Evolutionary conservation across 148 eudicot species (phyloP), one percentile per base, ranked within the genome.

Genomic region (Persicaria tinctoria): DNA sequence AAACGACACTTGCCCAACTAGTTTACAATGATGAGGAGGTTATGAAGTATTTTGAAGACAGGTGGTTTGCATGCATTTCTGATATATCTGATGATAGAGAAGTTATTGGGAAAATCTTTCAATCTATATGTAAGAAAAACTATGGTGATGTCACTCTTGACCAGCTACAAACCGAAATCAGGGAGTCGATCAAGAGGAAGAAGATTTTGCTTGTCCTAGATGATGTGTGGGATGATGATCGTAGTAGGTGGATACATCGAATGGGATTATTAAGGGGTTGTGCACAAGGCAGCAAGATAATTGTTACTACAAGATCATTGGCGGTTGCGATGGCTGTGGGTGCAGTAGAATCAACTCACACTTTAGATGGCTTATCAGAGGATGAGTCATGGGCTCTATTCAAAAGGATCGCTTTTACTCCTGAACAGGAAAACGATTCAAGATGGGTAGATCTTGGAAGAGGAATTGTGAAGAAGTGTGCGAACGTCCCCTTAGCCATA

Each of bases 281-380:
- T 20, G 66, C 38, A 20, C 20, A 18, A 20, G 66, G 66, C 11
- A 59, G 66, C 41, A 59, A 18, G 11, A 59, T 59, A 18, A 5
- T 59, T 59, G 41, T 59, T 4, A 59, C 66, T 59, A 59, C 66
- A 2, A 59, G 66, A 59, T 59, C 41, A 8, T 4, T 12, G 8
- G 1, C 3, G 1, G 66, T 23, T 59, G 38, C 66, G 23, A 8
- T 14, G 0, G 38, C 23, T 20, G 23, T 20, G 0, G 23, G 23
- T 20, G 23, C 66, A 8, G 8, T 59, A 11, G 41, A 10, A 20
- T 20, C 23, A 6, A 38, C n/a, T 5, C 14, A 78, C 20, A 20
- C 23, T 20, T 6, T 82, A 50, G 16, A 72, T 48, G 84, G 79
- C 23, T 20, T 20, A 20, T 20, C 23, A 20, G 23, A 20, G 23